Percentiles rank a stretch among this genome's conserved stretches.
phyloP scores from a whole-genome alignment of 441 rosid species.

The Populus hybrid region DNA sequence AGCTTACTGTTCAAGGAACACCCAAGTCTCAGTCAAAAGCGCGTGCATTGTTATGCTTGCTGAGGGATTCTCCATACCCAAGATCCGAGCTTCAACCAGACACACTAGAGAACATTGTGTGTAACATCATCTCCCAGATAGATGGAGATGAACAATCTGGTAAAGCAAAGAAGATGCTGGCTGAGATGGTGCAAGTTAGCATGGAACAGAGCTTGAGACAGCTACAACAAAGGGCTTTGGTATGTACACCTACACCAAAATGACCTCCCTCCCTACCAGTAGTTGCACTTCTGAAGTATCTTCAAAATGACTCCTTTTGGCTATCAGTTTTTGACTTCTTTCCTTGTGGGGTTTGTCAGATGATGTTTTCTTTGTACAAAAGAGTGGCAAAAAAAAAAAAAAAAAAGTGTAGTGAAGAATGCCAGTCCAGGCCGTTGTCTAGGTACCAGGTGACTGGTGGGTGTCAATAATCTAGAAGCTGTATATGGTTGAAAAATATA shows the following conservation, averaged over 20 bases:
- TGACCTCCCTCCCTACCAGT: constrained; percentile 53
- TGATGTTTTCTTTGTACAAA: constrained; percentile 23
- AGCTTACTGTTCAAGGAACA: constrained; percentile 93
- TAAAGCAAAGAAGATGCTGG: constrained; percentile 91
- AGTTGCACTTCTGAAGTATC: constrained; percentile 52
- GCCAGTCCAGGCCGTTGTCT: constrained; percentile 72
- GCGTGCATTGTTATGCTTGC: constrained; percentile 54
- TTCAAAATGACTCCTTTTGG: constrained; percentile 27
- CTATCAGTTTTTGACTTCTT: background rate
- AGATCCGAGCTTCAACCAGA: constrained; percentile 77
- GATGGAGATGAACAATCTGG: constrained; percentile 90
- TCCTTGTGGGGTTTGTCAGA: constrained; percentile 20
- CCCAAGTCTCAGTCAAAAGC: constrained; percentile 76
- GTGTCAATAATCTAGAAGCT: constrained; percentile 11
- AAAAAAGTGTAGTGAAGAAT: constrained; percentile 25
- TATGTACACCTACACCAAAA: constrained; percentile 45
- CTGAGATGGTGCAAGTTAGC: constrained; percentile 98
- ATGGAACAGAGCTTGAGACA: constrained; percentile 97
- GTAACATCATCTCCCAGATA: constrained; percentile 79
- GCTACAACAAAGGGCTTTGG: constrained; percentile 87
- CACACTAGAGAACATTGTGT: constrained; percentile 81
- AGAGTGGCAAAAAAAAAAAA: background rate
- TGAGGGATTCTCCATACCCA: constrained; percentile 67
- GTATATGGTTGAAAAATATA: constrained; percentile 15
- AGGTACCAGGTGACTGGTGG: constrained; percentile 72